Conservation (phyloP, 2,329 filamentous ascomycete genomes). For the Neopestalotiopsis sp. region DNA sequence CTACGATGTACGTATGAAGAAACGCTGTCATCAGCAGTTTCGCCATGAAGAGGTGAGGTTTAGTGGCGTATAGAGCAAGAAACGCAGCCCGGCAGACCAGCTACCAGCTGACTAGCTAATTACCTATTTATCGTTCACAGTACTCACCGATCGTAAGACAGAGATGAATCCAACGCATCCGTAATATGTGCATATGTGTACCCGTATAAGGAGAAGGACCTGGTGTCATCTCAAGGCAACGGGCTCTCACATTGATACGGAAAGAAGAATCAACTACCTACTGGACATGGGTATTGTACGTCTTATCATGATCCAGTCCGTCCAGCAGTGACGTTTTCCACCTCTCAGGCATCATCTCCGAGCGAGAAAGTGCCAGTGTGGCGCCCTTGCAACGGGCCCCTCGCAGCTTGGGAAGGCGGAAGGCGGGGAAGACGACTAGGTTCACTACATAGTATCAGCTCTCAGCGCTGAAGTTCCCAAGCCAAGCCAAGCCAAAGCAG, state of each 20-base stretch:
- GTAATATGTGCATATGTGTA: no score
- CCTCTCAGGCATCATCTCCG: slow-evolving; percentile 11
- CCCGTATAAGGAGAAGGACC: not conserved
- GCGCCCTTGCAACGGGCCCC: not conserved
- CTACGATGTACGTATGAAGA: not conserved
- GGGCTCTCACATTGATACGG: not conserved
- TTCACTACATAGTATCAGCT: not conserved
- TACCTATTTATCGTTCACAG: no score
- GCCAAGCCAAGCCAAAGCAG: not conserved
- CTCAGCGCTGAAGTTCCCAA: not conserved
- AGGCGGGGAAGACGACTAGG: not conserved
- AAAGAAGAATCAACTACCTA: not conserved
- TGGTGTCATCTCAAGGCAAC: not conserved
- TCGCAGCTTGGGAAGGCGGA: not conserved
- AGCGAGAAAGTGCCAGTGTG: slow-evolving; percentile 1
- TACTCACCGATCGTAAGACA: no score
- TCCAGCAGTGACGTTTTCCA: not conserved
- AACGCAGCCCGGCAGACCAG: no score
- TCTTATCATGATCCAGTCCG: not conserved
- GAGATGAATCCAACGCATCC: no score
- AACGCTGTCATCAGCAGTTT: no score
- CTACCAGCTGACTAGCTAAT: no score
- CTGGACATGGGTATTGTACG: not conserved
- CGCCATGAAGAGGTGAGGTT: no score
- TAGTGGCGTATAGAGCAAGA: no score